Percentiles rank a stretch among this genome's conserved stretches.
phyloP scores from a whole-genome alignment of 23 red algal genomes.

The Gracilariopsis chorda region DNA sequence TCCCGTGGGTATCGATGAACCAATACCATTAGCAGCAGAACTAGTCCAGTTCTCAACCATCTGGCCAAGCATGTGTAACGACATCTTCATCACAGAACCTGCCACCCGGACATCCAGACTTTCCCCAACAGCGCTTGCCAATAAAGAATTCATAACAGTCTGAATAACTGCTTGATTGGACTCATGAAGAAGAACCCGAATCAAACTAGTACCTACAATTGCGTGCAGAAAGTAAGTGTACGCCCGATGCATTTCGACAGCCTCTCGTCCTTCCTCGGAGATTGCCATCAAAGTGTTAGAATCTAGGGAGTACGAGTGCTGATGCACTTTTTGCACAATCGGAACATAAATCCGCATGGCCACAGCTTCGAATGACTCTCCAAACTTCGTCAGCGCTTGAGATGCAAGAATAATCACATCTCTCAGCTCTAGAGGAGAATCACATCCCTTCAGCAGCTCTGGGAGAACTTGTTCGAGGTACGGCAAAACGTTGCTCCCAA shows the following conservation, averaged over 20 bases:
- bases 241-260: constrained; percentile 54
- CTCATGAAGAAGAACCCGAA: not conserved
- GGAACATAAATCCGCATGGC: constrained; percentile 24
- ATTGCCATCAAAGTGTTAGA: constrained; percentile 36
- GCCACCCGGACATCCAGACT: constrained; percentile 47
- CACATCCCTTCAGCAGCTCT: constrained; percentile 6
- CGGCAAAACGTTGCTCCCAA: constrained; percentile 38
- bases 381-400: constrained; percentile 56
- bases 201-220: constrained; percentile 40
- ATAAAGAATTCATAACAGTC: constrained; percentile 30
- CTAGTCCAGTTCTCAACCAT: constrained; percentile 44
- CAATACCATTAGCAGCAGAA: not conserved
- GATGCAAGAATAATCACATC: constrained; percentile 49
- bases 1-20: not conserved
- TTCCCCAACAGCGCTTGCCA: constrained; percentile 49
- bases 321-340: constrained; percentile 39
- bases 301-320: constrained; percentile 20
- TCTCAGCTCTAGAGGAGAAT: constrained; percentile 33
- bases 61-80: constrained; percentile 46
- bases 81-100: constrained; percentile 56
- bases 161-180: constrained; percentile 1
- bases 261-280: constrained; percentile 62
- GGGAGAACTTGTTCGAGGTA: constrained; percentile 57
- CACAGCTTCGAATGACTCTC: not conserved
- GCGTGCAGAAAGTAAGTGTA: constrained; percentile 67